Base-by-base conservation (phyloP, 805 yeast genomes). In the Komagataella mondaviorum region DNA sequence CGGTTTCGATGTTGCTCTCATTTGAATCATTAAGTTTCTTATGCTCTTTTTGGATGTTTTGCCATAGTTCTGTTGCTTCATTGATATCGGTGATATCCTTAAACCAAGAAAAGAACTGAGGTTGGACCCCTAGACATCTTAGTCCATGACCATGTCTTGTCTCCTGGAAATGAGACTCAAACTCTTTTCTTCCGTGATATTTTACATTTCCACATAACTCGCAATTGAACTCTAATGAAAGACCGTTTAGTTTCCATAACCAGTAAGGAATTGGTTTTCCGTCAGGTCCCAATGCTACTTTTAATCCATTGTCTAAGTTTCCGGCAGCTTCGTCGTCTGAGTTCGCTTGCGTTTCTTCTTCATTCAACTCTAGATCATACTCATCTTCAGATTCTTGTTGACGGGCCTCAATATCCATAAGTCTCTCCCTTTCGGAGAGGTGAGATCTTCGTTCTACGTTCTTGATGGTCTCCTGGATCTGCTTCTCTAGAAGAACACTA, bases 241-340 rank as follows among this genome's bases (percentile, higher is more conserved):
- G 71, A 0, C 99, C 99, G 59, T 88, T 89, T 47, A 90, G 70
- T 64, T 90, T 93, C 72, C 80, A 90, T 24, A 93, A 70, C 99
- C 99, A 93, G 51, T 74, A 80, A 1, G 99, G 99, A 24, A 93
- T 88, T 0, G 97, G 97, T 45, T 75, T 76, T 0, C 97, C 97
- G 65, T 90, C 97, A 17, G 86, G 76, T 0, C 96, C 98, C 0
- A 87, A 50, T 0, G 96, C 96, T 51, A 87, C 64, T 52, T 83
- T 78, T 52, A 77, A 68, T 6, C 60, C 68, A 39, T 62, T 63
- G 5, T 65, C 70, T 10, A 65, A 72, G 8, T 61, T 68, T 1
- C 66, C 71, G 12, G 61, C 65, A 3, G 55, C 59, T 2, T 58
- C 61, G n/a, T 57, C 63, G 4, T 54, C 57, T 6, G 57, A 55